Evolutionary conservation across 2,329 filamentous ascomycete species (phyloP).

Genomic region (Xylaria sp.): DNA sequence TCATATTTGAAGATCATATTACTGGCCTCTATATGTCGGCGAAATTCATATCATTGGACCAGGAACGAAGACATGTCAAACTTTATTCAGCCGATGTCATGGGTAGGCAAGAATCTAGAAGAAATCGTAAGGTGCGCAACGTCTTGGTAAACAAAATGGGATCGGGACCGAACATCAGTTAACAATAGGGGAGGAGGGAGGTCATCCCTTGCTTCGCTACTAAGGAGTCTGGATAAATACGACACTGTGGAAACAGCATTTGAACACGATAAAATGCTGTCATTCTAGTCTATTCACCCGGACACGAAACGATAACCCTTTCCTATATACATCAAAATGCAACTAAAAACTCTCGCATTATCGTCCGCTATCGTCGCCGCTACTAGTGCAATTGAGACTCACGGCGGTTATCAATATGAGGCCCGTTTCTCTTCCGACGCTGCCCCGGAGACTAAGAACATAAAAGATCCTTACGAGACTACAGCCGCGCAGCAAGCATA

Average conservation of each 20-base stretch:
- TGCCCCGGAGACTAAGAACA: conserved; percentile 15
- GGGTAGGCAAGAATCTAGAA: neutral
- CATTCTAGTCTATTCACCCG: neutral
- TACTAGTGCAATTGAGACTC: conserved; percentile 28
- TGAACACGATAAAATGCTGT: neutral
- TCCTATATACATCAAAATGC: conserved; percentile 14
- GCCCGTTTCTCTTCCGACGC: conserved; percentile 31
- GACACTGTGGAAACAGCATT: neutral
- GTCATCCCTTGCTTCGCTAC: neutral
- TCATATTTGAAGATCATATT: neutral
- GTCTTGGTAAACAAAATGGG: neutral
- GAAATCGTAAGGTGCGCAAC: neutral
- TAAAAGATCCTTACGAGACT: conserved; percentile 33
- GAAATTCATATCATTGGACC: conserved; percentile 19
- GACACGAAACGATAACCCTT: neutral
- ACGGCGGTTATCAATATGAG: conserved; percentile 33
- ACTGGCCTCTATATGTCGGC: neutral
- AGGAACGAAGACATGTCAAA: conserved; percentile 22
- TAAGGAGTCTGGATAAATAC: conserved; percentile 10
- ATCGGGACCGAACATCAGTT: neutral
- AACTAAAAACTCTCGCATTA: conserved; percentile 16
- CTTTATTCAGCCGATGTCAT: neutral
- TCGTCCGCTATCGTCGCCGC: conserved; percentile 21
- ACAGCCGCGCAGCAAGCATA: conserved; percentile 27
- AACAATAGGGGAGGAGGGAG: neutral